phyloP scores from a whole-genome alignment of 208 protist species.

The Pavlovales sp. region DNA sequence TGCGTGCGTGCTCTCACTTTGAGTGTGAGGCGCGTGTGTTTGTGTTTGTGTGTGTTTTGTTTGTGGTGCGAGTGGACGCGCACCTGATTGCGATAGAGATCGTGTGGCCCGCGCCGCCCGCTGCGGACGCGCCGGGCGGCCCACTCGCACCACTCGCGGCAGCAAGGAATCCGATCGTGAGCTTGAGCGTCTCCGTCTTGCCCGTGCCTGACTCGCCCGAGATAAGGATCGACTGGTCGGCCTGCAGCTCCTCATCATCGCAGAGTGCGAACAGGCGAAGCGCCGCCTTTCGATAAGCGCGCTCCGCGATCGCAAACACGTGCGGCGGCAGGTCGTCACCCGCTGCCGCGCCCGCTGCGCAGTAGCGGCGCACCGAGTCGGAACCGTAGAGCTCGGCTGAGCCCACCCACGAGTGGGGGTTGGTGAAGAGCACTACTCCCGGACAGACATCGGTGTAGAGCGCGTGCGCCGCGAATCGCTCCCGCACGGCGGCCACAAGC shows the following conservation, averaged over 20 bases:
- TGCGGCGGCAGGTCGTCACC: constrained; percentile 33
- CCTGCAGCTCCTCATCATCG: too few relatives aligned
- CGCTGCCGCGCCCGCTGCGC: constrained; percentile 9
- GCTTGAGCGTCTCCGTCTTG: constrained; percentile 41
- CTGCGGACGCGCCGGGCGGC: too few relatives aligned
- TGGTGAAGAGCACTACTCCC: background rate
- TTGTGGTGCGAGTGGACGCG: too few relatives aligned
- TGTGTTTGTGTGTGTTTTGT: too few relatives aligned
- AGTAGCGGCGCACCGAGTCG: constrained; percentile 5
- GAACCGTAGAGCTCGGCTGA: constrained; percentile 9
- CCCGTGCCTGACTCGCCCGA: constrained; percentile 37
- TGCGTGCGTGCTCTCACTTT: background rate
- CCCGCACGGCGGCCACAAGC: background rate
- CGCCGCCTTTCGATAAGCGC: background rate
- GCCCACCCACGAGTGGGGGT: background rate
- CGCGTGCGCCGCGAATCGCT: background rate
- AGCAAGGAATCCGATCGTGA: constrained; percentile 24
- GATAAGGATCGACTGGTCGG: constrained; percentile 15
- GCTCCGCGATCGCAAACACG: constrained; percentile 46
- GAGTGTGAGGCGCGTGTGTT: too few relatives aligned
- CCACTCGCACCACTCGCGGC: background rate
- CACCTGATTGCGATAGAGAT: background rate
- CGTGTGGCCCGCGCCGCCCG: background rate
- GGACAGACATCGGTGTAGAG: background rate
- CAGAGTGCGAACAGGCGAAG: background rate